phyloP scores from a whole-genome alignment of 352 stramenopile genomes.

The Phytophthora pluvialis region DNA sequence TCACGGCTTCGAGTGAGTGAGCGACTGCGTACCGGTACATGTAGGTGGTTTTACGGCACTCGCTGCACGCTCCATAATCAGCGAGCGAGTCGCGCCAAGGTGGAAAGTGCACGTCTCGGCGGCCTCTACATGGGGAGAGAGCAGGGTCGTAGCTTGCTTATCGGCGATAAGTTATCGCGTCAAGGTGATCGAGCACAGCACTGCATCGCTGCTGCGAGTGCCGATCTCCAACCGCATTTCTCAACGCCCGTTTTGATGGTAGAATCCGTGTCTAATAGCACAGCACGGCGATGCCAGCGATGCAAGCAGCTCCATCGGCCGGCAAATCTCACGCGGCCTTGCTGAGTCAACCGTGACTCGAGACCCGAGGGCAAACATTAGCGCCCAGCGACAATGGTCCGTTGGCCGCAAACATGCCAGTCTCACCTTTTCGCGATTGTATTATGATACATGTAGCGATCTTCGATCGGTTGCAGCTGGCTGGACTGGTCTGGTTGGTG shows the following conservation, averaged over 20 bases:
- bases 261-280: constrained; percentile 31
- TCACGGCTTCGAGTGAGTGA: constrained; percentile 11
- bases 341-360: constrained; percentile 13
- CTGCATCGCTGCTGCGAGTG: not conserved
- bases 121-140: constrained; percentile 33
- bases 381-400: constrained; percentile 7
- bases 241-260: constrained; percentile 25
- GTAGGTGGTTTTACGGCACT: not conserved
- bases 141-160: constrained; percentile 27
- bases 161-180: not conserved
- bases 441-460: not conserved
- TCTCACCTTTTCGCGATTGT: constrained; percentile 20
- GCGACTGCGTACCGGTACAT: too few species aligned
- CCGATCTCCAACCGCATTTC: not conserved
- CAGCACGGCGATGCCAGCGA: not conserved
- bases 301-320: constrained; percentile 2
- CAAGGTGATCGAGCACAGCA: not conserved
- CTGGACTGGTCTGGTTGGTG: too few species aligned
- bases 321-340: constrained; percentile 8
- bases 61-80: constrained; percentile 16
- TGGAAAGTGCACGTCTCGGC: constrained; percentile 20
- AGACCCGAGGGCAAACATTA: not conserved
- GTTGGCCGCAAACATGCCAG: constrained; percentile 21
- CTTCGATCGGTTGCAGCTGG: constrained; percentile 9
- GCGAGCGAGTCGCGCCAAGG: constrained; percentile 2